These are phyloP conservation scores for Ambrosia artemisiifolia DNA, from an alignment of 129 eudicot species.

Conservation along the genomic window DNA sequence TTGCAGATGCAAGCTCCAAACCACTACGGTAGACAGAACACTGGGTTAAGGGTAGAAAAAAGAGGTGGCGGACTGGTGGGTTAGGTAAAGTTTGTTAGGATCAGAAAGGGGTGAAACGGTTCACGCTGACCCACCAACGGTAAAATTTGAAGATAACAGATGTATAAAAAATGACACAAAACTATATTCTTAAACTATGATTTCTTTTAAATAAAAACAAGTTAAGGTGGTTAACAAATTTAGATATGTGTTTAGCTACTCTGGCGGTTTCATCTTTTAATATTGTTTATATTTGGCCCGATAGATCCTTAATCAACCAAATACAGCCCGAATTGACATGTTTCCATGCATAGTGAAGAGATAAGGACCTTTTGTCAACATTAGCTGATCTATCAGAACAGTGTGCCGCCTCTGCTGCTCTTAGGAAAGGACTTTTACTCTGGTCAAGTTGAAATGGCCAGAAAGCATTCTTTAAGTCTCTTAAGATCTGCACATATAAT, in stretches of 20 bases:
- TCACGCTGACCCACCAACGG: not conserved
- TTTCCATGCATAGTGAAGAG: slow-evolving; percentile 8
- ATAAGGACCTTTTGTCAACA: slow-evolving; percentile 45
- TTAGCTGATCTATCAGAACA: slow-evolving; percentile 49
- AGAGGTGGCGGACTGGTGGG: not conserved
- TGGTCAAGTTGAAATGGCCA: slow-evolving; percentile 88
- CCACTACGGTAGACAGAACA: slow-evolving; percentile 40
- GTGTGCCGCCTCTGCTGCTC: slow-evolving; percentile 91
- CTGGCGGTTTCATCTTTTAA: not conserved
- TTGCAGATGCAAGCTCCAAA: slow-evolving; percentile 78
- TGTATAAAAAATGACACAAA: not conserved
- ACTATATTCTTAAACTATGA: not conserved
- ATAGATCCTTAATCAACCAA: not conserved
- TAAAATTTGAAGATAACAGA: not conserved
- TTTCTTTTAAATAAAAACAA: not conserved
- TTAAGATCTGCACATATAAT: slow-evolving; percentile 54
- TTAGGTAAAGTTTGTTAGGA: not conserved
- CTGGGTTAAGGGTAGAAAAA: not conserved
- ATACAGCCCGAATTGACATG: not conserved
- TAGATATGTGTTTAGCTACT: not conserved
- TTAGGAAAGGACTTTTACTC: slow-evolving; percentile 59
- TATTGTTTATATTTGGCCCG: not conserved
- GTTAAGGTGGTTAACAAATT: not conserved
- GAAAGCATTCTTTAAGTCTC: slow-evolving; percentile 75
- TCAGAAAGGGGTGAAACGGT: not conserved